These are phyloP conservation scores for Telfairia occidentalis DNA, from an alignment of 331 rosid species.

Conservation along the genomic window DNA sequence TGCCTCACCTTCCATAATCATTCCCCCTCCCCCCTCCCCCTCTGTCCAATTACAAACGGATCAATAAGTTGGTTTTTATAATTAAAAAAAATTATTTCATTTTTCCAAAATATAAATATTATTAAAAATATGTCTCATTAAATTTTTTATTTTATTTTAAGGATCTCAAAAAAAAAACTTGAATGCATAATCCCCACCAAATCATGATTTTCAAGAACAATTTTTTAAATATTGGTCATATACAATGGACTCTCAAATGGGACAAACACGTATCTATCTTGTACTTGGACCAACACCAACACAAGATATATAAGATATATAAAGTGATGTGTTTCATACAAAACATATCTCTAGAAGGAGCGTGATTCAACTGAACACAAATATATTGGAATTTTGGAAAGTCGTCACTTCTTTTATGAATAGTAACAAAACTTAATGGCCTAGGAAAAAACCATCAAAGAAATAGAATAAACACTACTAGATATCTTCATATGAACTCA, in stretches of 20 bases:
- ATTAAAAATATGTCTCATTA: not conserved
- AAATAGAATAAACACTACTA: not conserved
- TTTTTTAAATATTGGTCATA: too few relatives aligned
- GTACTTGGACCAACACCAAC: too few relatives aligned
- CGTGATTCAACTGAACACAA: not conserved
- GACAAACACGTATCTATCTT: not conserved
- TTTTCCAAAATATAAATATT: too few relatives aligned
- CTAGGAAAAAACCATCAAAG: not conserved
- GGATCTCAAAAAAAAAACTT: too few relatives aligned
- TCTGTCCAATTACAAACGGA: not conserved
- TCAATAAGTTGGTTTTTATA: not conserved
- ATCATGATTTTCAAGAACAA: too few relatives aligned
- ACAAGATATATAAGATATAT: too few relatives aligned
- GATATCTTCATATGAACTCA: too few relatives aligned
- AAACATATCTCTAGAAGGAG: not conserved
- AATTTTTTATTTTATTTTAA: too few relatives aligned
- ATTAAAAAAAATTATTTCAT: too few relatives aligned
- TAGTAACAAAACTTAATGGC: not conserved
- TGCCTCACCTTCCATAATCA: not conserved
- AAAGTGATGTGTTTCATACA: not conserved
- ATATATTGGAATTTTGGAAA: not conserved
- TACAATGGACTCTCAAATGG: too few relatives aligned
- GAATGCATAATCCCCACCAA: too few relatives aligned
- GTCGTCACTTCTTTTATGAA: not conserved
- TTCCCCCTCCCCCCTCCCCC: not conserved